Percentiles rank a stretch among this genome's conserved stretches.
Conservation (phyloP, 768 basidiomycete species). For the Pleurotus giganteus region DNA sequence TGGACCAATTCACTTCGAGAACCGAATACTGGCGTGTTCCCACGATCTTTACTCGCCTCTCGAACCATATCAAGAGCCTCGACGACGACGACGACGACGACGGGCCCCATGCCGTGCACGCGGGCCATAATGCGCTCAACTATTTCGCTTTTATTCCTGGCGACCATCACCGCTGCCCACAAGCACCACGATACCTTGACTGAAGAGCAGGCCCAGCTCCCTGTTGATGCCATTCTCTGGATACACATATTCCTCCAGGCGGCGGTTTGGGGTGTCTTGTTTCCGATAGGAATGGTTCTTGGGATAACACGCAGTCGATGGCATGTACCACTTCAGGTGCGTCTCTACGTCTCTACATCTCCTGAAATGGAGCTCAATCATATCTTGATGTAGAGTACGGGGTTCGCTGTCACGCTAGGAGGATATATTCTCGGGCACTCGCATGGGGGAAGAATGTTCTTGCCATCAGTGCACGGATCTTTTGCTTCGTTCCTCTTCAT, state of each 20-base stretch:
- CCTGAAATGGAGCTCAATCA: neutral
- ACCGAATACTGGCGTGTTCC: neutral
- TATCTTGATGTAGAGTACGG: conserved; percentile 45
- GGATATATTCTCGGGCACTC: conserved; percentile 84
- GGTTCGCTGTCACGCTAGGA: conserved; percentile 64
- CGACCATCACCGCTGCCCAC: conserved; percentile 44
- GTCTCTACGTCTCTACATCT: conserved; percentile 16
- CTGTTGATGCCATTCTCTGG: conserved; percentile 78
- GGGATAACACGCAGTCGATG: conserved; percentile 78
- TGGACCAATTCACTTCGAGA: neutral
- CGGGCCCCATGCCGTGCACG: neutral
- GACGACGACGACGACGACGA: neutral
- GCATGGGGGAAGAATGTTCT: conserved; percentile 81
- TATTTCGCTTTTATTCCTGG: conserved; percentile 17
- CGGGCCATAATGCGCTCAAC: conserved; percentile 3
- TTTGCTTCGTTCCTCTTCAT: conserved; percentile 65
- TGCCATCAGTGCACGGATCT: conserved; percentile 66
- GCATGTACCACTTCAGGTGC: conserved; percentile 87
- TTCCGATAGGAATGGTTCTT: conserved; percentile 81
- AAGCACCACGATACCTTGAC: conserved; percentile 59
- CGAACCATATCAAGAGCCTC: neutral
- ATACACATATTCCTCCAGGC: conserved; percentile 82
- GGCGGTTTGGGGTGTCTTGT: conserved; percentile 80
- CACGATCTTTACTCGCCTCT: neutral
- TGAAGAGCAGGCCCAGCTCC: conserved; percentile 61